Evolutionary conservation across 345 rosid genomes (phyloP), one percentile per base, ranked within the genome.

Genomic region (Gossypium rotundifolium): DNA sequence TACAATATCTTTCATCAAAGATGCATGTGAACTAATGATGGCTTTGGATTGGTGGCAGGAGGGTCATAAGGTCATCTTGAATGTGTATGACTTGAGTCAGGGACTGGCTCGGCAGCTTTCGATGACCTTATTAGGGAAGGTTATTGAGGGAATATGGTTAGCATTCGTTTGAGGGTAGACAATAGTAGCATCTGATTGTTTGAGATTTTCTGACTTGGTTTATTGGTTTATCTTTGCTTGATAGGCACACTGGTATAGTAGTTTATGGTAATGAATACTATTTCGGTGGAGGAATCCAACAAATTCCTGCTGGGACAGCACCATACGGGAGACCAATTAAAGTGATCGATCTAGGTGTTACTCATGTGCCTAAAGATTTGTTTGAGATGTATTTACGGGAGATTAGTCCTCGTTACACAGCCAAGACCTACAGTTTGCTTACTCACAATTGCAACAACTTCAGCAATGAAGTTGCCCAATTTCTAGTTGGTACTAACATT

Each of bases 81-180:
- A 95, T 72, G 89, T 95, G 42, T 92, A 95, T 74, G 99, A 95
- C 65, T 86, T 95, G 40, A 95, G 99, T 88, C 90, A 85, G 81
- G 99, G 99, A 71, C 84, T 95, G 51, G 99, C 99, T 0, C 94
- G 87, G n/a, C 94, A 92, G 74, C 95, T 95, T 40, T 95, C 98
- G 4, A 81, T 79, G 1, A 58, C 96, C 9, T 87, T 95, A 68
- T 72, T 91, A 81, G 99, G 98, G 38, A 92, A 91, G 80, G 88
- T 81, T 44, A 87, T 95, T 66, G 99, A 95, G 77, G 99, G 91
- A 59, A 92, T 95, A 45, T 95, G 98, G 99, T 94, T 76, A 85
- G 90, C 78, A 38, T 70, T 74, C 3, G 44, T 40, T 60, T 14
- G 8, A 22, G 58, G 49, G 40, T 33, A 33, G 60, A 29, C 13